These are phyloP conservation scores for Geotrichum macrosporum DNA, from an alignment of 1,139 yeast genomes.

Conservation along the genomic window DNA sequence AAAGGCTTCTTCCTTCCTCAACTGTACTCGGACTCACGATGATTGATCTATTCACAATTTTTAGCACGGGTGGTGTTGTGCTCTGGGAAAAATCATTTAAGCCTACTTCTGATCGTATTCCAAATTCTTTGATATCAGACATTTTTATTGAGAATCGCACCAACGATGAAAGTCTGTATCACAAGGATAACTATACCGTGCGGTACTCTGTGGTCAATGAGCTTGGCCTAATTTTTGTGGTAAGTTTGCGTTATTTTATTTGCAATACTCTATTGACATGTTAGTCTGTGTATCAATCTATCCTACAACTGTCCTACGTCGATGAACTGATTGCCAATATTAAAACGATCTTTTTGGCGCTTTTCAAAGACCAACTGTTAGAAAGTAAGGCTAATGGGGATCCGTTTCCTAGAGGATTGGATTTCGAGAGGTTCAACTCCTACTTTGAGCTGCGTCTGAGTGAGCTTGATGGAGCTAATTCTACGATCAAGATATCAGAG, in stretches of 20 bases:
- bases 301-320: constrained; percentile 37
- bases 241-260: constrained; percentile 11
- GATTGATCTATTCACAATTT: constrained; percentile 55
- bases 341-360: constrained; percentile 35
- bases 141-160: constrained; percentile 43
- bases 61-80: constrained; percentile 56
- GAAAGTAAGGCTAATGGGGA: constrained; percentile 20
- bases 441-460: constrained; percentile 36
- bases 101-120: constrained; percentile 41
- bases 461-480: constrained; percentile 28
- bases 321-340: constrained; percentile 38
- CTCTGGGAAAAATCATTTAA: constrained; percentile 46
- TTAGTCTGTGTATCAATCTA: constrained; percentile 35
- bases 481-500: not conserved
- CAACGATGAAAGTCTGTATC: constrained; percentile 22
- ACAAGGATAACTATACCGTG: constrained; percentile 39
- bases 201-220: constrained; percentile 38
- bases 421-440: constrained; percentile 34
- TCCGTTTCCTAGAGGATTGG: constrained; percentile 25
- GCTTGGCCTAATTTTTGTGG: constrained; percentile 37
- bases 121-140: constrained; percentile 50
- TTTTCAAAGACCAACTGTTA: constrained; percentile 31
- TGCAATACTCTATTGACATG: not conserved
- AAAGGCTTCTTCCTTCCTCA: not conserved
- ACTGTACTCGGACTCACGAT: constrained; percentile 31